Evolutionary conservation across 345 rosid species (phyloP), one percentile per base, ranked within the genome.

Genomic region (Odontarrhena argentea): DNA sequence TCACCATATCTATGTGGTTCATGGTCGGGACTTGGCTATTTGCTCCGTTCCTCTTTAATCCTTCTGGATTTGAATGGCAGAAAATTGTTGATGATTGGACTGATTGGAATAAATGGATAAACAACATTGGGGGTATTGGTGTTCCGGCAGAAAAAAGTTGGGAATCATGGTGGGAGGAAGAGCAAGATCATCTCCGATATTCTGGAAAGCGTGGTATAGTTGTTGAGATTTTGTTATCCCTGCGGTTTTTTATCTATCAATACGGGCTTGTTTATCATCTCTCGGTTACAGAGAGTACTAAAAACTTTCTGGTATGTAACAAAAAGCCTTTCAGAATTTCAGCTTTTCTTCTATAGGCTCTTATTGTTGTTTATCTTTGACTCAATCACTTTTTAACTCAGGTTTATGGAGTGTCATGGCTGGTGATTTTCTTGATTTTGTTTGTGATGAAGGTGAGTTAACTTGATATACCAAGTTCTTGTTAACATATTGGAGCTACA

Each of bases 91-190:
- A 95, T 75, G 99, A 95, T 76, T 95, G 99, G 99, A 87, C 97
- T 69, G 99, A 95, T 71, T 95, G 99, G 99, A 91, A 95, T 75
- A 95, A 95, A 77, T 95, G 99, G 99, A 86, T 91, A 58, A 83
- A 81, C 60, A 95, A 91, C 77, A 72, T 82, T 32, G 99, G 99
- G 7, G 99, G 99, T 54, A 91, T 95, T 18, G 99, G 99, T 74
- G 99, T 95, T 13, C 91, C 92, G 1, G 84, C 99, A 32, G 97
- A 87, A 69, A 95, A 95, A 71, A 91, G 99, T 75, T 95, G 99
- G 99, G 99, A 95, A 71, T 95, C 99, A 1, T 95, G 99, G 99
- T 95, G 99, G 99, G 99, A 95, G 60, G 96, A 95, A 75, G 99
- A 95, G 77, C 96, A 91, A 71, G 97, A 91, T 56, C 99, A 95